These are phyloP conservation scores for Elsinoe fawcettii DNA, from an alignment of 2,329 filamentous ascomycete species.

Conservation along the genomic window DNA sequence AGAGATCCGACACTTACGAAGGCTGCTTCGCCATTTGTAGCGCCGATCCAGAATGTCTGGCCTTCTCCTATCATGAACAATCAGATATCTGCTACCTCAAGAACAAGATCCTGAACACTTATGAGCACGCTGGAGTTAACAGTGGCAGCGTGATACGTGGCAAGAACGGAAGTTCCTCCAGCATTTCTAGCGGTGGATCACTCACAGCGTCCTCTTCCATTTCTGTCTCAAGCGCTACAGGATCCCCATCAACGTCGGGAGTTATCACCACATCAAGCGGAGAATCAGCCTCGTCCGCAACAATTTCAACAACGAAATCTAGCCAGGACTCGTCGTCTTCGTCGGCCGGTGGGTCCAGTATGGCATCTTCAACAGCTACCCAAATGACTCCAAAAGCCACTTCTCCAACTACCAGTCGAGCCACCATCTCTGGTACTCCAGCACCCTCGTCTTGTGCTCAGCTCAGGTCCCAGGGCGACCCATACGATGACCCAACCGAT, in stretches of 20 bases:
- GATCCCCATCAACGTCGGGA: background rate
- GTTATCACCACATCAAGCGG: background rate
- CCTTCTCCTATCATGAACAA: conserved; percentile 9
- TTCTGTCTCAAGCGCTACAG: background rate
- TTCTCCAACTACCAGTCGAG: background rate
- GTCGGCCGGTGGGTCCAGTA: background rate
- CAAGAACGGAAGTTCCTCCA: background rate
- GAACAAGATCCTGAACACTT: background rate
- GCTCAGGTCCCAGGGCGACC: background rate
- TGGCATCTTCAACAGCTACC: background rate
- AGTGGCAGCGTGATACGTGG: conserved; percentile 4
- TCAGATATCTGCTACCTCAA: conserved; percentile 15
- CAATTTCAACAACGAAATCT: background rate
- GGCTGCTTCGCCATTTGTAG: conserved; percentile 11
- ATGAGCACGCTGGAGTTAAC: conserved; percentile 1
- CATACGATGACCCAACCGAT: background rate
- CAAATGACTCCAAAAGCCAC: background rate
- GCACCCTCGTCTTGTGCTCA: background rate
- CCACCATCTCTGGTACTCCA: too few species aligned
- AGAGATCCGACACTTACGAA: background rate
- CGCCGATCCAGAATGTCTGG: conserved; percentile 4
- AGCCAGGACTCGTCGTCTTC: background rate
- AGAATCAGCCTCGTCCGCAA: background rate
- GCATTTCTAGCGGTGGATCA: background rate
- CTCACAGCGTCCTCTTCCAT: background rate